Base-by-base conservation (phyloP, 805 yeast genomes). In the Saccharomycopsis fermentans region DNA sequence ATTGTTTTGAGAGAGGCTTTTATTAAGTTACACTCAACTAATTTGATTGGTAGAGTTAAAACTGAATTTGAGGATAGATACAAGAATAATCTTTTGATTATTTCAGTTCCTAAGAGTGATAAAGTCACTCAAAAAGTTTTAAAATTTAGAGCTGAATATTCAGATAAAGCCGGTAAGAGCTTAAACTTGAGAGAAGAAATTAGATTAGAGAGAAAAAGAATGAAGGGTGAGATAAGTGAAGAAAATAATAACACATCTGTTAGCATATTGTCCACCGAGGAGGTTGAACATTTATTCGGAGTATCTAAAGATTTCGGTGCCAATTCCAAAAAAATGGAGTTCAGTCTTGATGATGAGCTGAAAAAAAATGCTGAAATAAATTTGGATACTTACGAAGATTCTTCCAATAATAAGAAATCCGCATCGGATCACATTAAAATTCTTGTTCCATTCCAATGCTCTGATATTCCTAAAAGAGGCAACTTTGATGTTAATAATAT, bases 41-140 rank as follows among this genome's bases (percentile, higher is more conserved):
- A 90, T 69, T 75, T 91, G 64, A 80, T 92, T 65, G 80, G 77
- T 35, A 80, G 81, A 65, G 77, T 94, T 62, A 82, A 82, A 60
- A 77, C 80, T 29, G 99, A 92, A 71, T 90, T 94, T 66, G 87
- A 83, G 67, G 79, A 79, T 64, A 81, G 99, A 63, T 92, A 92
- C 68, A 79, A 74, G 57, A 86, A 86, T 16, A 84, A 84, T 65
- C 76, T 89, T 56, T 83, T 84, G 65, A 77, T 82, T 11, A 75
- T 83, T 6, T 71, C 73, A 19, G 78, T 91, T 40, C 81, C 82
- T 16, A 74, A 74, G 36, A 72, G 72, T 12, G 77, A 82, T 48
- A 80, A 74, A 11, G 73, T 81, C 4, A 91, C 82, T 6, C 63
- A 66, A 57, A 73, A 75, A 54, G 77, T 91, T 36, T 64, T 70